Evolutionary conservation across 441 rosid species (phyloP).

Genomic region (Manihot esculenta): DNA sequence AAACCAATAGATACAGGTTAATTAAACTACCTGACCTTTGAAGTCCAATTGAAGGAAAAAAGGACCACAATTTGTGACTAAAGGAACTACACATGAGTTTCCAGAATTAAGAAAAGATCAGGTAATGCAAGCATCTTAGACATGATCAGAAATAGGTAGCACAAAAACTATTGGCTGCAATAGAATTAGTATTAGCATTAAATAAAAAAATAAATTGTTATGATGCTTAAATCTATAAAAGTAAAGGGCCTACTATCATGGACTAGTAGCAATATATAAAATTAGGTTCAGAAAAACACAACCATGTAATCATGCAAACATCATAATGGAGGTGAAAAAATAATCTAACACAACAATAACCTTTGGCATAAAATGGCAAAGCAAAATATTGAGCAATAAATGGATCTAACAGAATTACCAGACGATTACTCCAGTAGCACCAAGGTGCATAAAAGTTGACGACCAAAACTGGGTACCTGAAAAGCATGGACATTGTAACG

Average conservation of each 20-base stretch:
- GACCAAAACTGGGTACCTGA: constrained; percentile 83
- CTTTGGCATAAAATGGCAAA: neutral
- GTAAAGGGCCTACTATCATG: neutral
- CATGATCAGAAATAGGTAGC: neutral
- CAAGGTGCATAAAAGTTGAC: constrained; percentile 98
- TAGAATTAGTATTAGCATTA: neutral
- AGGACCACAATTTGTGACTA: neutral
- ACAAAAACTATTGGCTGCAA: constrained; percentile 1
- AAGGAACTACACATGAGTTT: neutral
- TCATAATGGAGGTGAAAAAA: neutral
- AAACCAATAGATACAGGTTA: neutral
- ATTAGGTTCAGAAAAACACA: neutral
- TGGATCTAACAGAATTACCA: constrained; percentile 55
- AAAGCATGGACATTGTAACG: constrained; percentile 10
- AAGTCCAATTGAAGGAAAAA: constrained; percentile 2
- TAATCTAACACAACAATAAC: neutral
- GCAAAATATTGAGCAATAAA: neutral
- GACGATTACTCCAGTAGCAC: constrained; percentile 97
- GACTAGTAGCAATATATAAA: neutral
- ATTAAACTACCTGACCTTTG: neutral
- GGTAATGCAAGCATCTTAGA: neutral
- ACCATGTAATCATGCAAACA: neutral
- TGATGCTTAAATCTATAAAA: neutral
- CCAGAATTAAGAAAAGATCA: neutral
- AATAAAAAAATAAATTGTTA: neutral